phyloP scores from a whole-genome alignment of 352 stramenopile species.

The Phytophthora hibernalis region DNA sequence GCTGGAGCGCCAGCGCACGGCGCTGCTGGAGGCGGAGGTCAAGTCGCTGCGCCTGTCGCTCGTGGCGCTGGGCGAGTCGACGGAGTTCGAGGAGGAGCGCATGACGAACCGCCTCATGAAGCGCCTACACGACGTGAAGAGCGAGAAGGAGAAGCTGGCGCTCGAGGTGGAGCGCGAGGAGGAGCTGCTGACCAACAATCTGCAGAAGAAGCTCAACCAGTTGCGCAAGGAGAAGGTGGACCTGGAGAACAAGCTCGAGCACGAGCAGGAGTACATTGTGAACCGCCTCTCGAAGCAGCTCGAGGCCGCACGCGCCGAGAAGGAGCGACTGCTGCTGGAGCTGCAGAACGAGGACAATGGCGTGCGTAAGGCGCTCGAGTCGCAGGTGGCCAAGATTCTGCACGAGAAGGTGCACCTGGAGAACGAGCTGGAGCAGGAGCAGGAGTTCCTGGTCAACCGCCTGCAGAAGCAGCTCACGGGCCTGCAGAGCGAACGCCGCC shows the following conservation, averaged over 20 bases:
- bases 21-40: conserved; percentile 71
- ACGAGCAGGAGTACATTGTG: conserved; percentile 93
- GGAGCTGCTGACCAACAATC: conserved; percentile 90
- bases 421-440: conserved; percentile 90
- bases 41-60: conserved; percentile 72
- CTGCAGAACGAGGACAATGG: conserved; percentile 72
- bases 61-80: conserved; percentile 84
- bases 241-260: conserved; percentile 92
- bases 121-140: conserved; percentile 77
- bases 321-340: conserved; percentile 73
- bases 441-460: conserved; percentile 88
- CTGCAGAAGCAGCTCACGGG: conserved; percentile 84
- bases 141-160: conserved; percentile 90
- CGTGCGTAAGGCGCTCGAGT: conserved; percentile 73
- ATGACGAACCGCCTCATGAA: conserved; percentile 89
- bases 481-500: conserved; percentile 74
- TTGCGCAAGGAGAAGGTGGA: conserved; percentile 91
- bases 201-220: conserved; percentile 91
- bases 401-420: conserved; percentile 87
- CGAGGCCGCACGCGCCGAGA: conserved; percentile 70
- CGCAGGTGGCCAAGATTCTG: conserved; percentile 82
- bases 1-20: conserved; percentile 79
- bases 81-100: conserved; percentile 85
- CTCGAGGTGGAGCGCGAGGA: conserved; percentile 91
- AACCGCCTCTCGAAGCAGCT: conserved; percentile 92